These are phyloP conservation scores for Sphagnum magellanicum DNA, from an alignment of 228 moss, liverwort and hornwort species.

Conservation along the genomic window DNA sequence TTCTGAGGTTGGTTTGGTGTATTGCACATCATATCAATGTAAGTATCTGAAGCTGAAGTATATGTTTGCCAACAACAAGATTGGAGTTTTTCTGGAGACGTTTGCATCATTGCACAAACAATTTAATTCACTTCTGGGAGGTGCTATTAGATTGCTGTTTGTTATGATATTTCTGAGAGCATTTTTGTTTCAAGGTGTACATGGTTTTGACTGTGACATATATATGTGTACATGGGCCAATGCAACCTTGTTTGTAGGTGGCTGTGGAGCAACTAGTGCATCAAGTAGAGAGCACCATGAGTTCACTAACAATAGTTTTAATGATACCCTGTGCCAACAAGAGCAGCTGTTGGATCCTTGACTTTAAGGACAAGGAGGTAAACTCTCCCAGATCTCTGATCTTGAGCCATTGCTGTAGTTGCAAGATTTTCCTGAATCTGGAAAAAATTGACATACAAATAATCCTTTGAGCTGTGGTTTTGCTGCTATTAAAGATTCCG, in stretches of 20 bases:
- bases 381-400: too few species aligned
- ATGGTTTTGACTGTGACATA: background rate
- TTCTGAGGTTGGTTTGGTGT: background rate
- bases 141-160: too few species aligned
- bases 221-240: too few species aligned
- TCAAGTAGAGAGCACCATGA: slow-evolving; percentile 32
- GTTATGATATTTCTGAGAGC: background rate
- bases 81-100: too few species aligned
- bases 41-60: background rate
- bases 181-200: too few species aligned
- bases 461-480: too few species aligned
- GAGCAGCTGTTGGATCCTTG: slow-evolving; percentile 47
- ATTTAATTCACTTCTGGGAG: background rate
- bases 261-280: slow-evolving; percentile 56
- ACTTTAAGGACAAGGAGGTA: background rate
- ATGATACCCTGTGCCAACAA: slow-evolving; percentile 31
- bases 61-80: background rate
- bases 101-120: background rate
- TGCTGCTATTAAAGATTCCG: too few species aligned
- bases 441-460: too few species aligned
- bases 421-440: too few species aligned
- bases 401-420: too few species aligned
- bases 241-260: slow-evolving; percentile 15
- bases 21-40: background rate
- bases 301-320: slow-evolving; percentile 37